Evolutionary conservation across 768 basidiomycete genomes (phyloP).

Genomic region (Xerocomus brunneocitrinus): DNA sequence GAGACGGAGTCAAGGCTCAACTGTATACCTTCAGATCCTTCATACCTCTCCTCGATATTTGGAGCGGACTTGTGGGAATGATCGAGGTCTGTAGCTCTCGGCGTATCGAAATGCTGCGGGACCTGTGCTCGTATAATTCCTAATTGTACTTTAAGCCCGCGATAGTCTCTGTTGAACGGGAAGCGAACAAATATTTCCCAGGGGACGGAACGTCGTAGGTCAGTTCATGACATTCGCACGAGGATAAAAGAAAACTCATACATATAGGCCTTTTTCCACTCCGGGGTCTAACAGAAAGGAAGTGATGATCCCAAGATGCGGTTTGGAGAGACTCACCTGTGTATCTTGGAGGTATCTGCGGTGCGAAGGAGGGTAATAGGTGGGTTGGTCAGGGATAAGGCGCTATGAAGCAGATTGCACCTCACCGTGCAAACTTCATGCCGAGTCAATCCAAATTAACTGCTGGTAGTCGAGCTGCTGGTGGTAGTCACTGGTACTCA

Average conservation of each 20-base stretch:
- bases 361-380: neutral
- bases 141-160: constrained; percentile 70
- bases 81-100: neutral
- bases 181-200: neutral
- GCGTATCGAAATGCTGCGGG: constrained; percentile 24
- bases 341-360: constrained; percentile 63
- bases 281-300: constrained; percentile 48
- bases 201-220: neutral
- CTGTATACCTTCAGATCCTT: neutral
- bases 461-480: neutral
- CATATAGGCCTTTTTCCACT: constrained; percentile 41
- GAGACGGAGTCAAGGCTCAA: neutral
- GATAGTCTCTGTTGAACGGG: constrained; percentile 53
- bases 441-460: neutral
- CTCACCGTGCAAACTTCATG: constrained; percentile 63
- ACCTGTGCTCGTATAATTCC: constrained; percentile 42
- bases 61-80: neutral
- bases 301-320: neutral
- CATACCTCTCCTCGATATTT: neutral
- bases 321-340: constrained; percentile 39
- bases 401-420: neutral
- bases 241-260: constrained; percentile 1
- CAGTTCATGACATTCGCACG: neutral
- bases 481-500: too few relatives aligned
- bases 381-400: neutral